Base-by-base conservation (phyloP, 352 stramenopile genomes). In the Phytopythium montanum region DNA sequence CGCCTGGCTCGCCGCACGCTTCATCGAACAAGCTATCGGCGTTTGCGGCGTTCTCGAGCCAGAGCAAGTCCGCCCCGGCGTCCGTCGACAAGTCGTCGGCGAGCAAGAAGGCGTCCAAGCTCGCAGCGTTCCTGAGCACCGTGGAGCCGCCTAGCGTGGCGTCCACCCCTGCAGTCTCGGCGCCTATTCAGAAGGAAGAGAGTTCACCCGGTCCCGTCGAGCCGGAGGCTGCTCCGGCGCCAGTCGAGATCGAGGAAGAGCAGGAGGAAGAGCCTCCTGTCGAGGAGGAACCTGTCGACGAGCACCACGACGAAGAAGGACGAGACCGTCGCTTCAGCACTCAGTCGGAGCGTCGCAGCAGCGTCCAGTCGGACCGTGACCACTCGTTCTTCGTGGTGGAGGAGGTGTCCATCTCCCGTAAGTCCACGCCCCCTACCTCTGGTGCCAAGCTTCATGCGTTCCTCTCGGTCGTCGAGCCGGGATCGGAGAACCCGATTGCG, bases 41-140 rank as follows among this genome's bases (percentile, higher is more conserved):
- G 2, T 82, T 84, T 62, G 54, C 66, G 19, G 58, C 62, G 31
- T 38, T 52, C 52, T 26, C 62, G 36, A 54, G 53, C 9, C 56
- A 38, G 31, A 61, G 45, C 46, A 54, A 52, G 44, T 49, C 31
- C 14, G 56, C 56, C 1, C 31, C 56, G 12, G 44, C 57, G 7
- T 28, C 70, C 0, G 48, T 73, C 1, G 58, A 41, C 14, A 46
- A 39, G 44, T 51, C 59, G 6, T 58, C 64, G 19, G 60, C 71
- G 23, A 60, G 59, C 33, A 72, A 76, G 54, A 64, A 59, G 9
- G 50, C 67, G 54, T 87, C 79, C 3, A 87, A 81, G 56, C 62
- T 92, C 2, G 76, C 81, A 7, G 76, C 76, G 7, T 92, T 92
- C 58, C 51, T 92, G 36, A 92, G 58, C 60, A 85, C 69, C 12